A percentile compares a stretch with the other conserved stretches of the same genome.
Conservation (phyloP, 805 yeast species). For the Yarrowia sp. region DNA sequence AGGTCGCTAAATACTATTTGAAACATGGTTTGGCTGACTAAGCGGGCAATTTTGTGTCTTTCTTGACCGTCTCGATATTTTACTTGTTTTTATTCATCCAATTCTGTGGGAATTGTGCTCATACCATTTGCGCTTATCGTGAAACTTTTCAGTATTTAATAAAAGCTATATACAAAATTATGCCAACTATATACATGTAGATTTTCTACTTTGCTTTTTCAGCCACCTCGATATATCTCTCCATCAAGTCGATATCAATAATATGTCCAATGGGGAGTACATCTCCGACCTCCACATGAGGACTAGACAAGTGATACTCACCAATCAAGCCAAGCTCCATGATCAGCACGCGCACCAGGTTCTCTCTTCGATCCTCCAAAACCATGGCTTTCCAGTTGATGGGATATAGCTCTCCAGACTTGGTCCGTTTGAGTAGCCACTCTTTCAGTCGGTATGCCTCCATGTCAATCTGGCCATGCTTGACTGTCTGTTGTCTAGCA, state of each 20-base stretch:
- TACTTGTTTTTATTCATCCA: too few species aligned
- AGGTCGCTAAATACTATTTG: too few species aligned
- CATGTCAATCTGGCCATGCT: slow-evolving; percentile 15
- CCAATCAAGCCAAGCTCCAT: slow-evolving; percentile 8
- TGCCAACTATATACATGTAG: background rate
- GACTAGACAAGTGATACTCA: background rate
- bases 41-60: too few species aligned
- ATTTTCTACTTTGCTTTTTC: background rate
- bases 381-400: slow-evolving; percentile 12
- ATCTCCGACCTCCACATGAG: slow-evolving; percentile 6
- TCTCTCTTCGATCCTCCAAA: background rate
- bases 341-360: slow-evolving; percentile 5
- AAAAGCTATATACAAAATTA: too few species aligned
- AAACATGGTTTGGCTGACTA: too few species aligned
- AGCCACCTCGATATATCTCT: slow-evolving; percentile 7
- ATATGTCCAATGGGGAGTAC: background rate
- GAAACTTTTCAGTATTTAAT: too few species aligned
- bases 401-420: background rate
- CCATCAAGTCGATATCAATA: slow-evolving; percentile 9
- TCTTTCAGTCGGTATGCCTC: slow-evolving; percentile 6
- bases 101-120: too few species aligned
- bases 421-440: background rate
- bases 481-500: background rate
- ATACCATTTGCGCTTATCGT: too few species aligned
- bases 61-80: too few species aligned